A percentile compares a stretch with the other conserved stretches of the same genome.
phyloP scores from a whole-genome alignment of 139 green algal species.

The Desmodesmus armatus region DNA sequence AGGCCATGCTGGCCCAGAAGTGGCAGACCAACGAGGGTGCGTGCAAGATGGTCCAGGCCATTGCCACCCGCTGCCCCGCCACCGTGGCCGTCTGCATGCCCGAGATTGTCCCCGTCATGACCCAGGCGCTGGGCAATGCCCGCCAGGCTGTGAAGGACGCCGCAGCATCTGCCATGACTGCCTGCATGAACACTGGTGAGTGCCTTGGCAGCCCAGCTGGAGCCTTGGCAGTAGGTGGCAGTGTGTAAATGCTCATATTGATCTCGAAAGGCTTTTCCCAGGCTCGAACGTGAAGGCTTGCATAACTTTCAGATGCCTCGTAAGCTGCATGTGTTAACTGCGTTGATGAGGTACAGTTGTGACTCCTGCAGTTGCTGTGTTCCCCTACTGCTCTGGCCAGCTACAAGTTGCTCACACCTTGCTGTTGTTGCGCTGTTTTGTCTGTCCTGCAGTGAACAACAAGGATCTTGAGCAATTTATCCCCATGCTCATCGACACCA shows the following conservation, averaged over 20 bases:
- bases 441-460: no score
- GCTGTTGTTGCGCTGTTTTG: no score
- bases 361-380: background rate
- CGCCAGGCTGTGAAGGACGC: constrained; percentile 73
- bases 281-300: background rate
- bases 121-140: constrained; percentile 75
- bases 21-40: constrained; percentile 84
- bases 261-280: background rate
- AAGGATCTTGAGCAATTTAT: constrained; percentile 91
- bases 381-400: background rate
- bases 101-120: constrained; percentile 83
- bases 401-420: constrained; percentile 8
- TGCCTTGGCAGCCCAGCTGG: no score
- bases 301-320: background rate
- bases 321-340: background rate
- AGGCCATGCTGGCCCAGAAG: constrained; percentile 75
- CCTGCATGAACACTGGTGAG: constrained; percentile 51
- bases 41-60: constrained; percentile 68
- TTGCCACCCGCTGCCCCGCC: constrained; percentile 65
- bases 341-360: background rate
- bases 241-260: background rate
- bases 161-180: constrained; percentile 55
- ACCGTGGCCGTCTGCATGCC: constrained; percentile 74
- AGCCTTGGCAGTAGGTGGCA: background rate
- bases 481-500: constrained; percentile 85